phyloP scores from a whole-genome alignment of 768 basidiomycete species.

The Lentinula guzmanii region DNA sequence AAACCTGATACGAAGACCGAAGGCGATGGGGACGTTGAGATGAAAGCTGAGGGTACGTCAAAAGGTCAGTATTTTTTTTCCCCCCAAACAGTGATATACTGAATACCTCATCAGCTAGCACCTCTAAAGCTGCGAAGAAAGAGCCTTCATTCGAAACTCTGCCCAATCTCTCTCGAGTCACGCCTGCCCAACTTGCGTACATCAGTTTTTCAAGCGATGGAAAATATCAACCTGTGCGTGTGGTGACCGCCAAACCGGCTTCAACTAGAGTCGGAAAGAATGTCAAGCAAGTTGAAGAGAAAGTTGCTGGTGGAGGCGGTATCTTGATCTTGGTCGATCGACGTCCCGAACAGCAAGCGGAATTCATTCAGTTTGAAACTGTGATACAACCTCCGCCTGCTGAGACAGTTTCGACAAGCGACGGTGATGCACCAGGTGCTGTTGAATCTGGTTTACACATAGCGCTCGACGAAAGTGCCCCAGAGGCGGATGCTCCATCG shows the following conservation, averaged over 20 bases:
- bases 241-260: conserved; percentile 50
- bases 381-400: conserved; percentile 21
- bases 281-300: conserved; percentile 39
- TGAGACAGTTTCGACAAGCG: conserved; percentile 24
- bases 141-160: conserved; percentile 76
- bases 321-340: conserved; percentile 80
- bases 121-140: conserved; percentile 49
- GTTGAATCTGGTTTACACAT: conserved; percentile 48
- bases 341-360: conserved; percentile 61
- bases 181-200: conserved; percentile 80
- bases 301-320: conserved; percentile 76
- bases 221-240: conserved; percentile 86
- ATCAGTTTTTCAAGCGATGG: conserved; percentile 75
- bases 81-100: conserved; percentile 41
- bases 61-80: conserved; percentile 49
- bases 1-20: conserved; percentile 49
- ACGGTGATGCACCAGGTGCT: conserved; percentile 24
- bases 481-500: conserved; percentile 72
- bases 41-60: conserved; percentile 62
- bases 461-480: conserved; percentile 61
- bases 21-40: conserved; percentile 59
- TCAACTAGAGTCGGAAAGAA: conserved; percentile 28
- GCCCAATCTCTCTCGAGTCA: conserved; percentile 88
- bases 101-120: conserved; percentile 28
- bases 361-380: conserved; percentile 62